Conservation (phyloP, 306 rosid genomes). For the Ormosia semicastrata region DNA sequence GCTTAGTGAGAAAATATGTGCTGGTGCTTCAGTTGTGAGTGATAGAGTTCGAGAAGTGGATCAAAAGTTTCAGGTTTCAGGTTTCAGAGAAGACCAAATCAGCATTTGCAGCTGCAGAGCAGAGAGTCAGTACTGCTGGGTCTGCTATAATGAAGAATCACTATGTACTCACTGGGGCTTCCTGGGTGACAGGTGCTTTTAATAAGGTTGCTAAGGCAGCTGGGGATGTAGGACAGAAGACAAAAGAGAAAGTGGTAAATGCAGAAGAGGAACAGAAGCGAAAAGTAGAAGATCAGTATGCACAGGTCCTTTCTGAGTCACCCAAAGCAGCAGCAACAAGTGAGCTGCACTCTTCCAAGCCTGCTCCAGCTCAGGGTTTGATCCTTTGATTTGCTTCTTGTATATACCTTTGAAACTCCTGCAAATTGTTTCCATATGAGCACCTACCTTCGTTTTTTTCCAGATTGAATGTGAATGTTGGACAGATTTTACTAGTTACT, state of each 20-base stretch:
- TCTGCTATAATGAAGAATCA: constrained; percentile 96
- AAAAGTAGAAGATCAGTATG: constrained; percentile 58
- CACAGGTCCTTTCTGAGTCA: constrained; percentile 61
- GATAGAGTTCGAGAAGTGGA: constrained; percentile 90
- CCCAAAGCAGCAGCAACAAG: constrained; percentile 60
- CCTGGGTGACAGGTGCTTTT: constrained; percentile 91
- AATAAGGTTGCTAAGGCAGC: constrained; percentile 87
- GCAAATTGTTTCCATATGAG: constrained; percentile 31
- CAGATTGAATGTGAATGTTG: constrained; percentile 40
- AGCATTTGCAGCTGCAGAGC: constrained; percentile 90
- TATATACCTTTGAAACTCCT: constrained; percentile 41
- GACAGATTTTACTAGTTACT: constrained; percentile 29
- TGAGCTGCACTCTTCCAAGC: constrained; percentile 54
- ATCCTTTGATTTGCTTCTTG: constrained; percentile 65
- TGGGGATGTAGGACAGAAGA: constrained; percentile 86
- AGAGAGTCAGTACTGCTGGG: constrained; percentile 82
- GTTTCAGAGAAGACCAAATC: constrained; percentile 95
- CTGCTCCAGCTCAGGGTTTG: constrained; percentile 84
- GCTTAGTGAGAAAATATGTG: constrained; percentile 73
- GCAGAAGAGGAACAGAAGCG: constrained; percentile 68
- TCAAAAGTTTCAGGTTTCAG: constrained; percentile 88
- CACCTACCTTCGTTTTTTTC: constrained; percentile 20
- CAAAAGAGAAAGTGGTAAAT: constrained; percentile 68
- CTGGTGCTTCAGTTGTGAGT: constrained; percentile 73
- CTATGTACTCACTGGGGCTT: constrained; percentile 65